Evolutionary conservation across 768 basidiomycete species (phyloP).

Genomic region (Pleurotus pulmonarius): DNA sequence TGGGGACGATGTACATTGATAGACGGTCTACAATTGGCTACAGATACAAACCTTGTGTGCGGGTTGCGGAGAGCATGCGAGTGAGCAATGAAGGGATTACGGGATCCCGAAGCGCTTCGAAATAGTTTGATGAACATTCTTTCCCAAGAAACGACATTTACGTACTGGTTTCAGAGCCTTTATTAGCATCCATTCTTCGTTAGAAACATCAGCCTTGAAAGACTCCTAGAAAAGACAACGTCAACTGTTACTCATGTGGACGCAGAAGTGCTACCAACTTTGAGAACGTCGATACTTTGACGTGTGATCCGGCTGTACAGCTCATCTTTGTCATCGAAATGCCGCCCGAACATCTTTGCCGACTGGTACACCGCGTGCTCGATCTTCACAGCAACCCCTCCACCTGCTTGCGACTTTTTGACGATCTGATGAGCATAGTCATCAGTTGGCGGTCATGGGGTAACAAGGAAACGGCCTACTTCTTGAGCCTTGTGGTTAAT

Average conservation of each 20-base stretch:
- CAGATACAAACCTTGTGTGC: conserved; percentile 1
- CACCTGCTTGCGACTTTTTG: conserved; percentile 93
- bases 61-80: neutral
- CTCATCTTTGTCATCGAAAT: conserved; percentile 96
- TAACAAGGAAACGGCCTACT: conserved; percentile 33
- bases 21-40: neutral
- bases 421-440: conserved; percentile 52
- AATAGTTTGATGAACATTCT: too few relatives aligned
- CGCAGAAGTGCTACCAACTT: conserved; percentile 43
- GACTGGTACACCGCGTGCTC: conserved; percentile 96
- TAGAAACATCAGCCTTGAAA: conserved; percentile 86
- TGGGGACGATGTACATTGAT: too few relatives aligned
- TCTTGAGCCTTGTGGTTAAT: conserved; percentile 93
- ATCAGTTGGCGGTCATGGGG: neutral
- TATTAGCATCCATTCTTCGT: conserved; percentile 92
- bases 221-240: conserved; percentile 45
- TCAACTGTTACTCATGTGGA: neutral
- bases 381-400: conserved; percentile 96
- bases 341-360: conserved; percentile 92
- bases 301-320: conserved; percentile 86
- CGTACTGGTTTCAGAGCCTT: conserved; percentile 79
- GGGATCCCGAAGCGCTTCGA: conserved; percentile 4
- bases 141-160: conserved; percentile 1
- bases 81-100: neutral
- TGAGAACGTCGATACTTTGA: conserved; percentile 92